Evolutionary conservation across 163 green algal genomes (phyloP).

Genomic region (Prototheca cutis): DNA sequence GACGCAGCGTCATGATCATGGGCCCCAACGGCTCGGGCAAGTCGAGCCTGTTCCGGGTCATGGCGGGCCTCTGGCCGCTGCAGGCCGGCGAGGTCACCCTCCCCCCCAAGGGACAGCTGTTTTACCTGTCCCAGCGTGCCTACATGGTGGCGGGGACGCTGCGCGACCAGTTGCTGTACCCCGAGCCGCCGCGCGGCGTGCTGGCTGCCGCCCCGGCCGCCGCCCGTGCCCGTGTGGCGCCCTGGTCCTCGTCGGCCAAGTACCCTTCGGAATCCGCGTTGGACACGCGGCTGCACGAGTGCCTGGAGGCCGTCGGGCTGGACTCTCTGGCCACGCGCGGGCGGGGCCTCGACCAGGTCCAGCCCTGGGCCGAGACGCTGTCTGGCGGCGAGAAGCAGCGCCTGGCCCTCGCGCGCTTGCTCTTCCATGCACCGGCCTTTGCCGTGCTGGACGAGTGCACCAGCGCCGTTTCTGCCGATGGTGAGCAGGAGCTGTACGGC

Average conservation of each 20-base stretch:
- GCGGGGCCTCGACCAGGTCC: slow-evolving; percentile 42
- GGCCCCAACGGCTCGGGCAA: slow-evolving; percentile 92
- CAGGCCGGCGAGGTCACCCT: slow-evolving; percentile 58
- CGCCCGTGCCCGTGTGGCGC: slow-evolving; percentile 13
- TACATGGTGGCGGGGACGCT: slow-evolving; percentile 81
- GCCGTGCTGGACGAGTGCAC: slow-evolving; percentile 93
- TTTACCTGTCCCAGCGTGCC: slow-evolving; percentile 84
- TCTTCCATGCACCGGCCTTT: slow-evolving; percentile 70
- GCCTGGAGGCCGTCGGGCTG: slow-evolving; percentile 72
- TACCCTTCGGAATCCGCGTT: slow-evolving; percentile 14
- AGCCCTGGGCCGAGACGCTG: slow-evolving; percentile 79
- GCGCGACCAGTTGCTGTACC: slow-evolving; percentile 91
- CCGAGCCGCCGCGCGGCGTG: slow-evolving; percentile 57
- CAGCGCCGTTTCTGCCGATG: slow-evolving; percentile 54
- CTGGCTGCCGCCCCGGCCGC: slow-evolving; percentile 22
- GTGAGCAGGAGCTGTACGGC: slow-evolving; percentile 56
- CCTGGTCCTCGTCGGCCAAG: slow-evolving; percentile 3
- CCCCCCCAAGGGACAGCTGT: slow-evolving; percentile 53
- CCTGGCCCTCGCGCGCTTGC: slow-evolving; percentile 85
- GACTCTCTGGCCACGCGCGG: slow-evolving; percentile 59
- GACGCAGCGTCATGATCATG: slow-evolving; percentile 77
- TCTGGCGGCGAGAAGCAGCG: slow-evolving; percentile 91
- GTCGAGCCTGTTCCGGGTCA: slow-evolving; percentile 75
- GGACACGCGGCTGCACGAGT: slow-evolving; percentile 38
- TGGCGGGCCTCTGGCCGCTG: slow-evolving; percentile 30